Conservation (phyloP, 352 stramenopile species). For the Pythium biforme region DNA sequence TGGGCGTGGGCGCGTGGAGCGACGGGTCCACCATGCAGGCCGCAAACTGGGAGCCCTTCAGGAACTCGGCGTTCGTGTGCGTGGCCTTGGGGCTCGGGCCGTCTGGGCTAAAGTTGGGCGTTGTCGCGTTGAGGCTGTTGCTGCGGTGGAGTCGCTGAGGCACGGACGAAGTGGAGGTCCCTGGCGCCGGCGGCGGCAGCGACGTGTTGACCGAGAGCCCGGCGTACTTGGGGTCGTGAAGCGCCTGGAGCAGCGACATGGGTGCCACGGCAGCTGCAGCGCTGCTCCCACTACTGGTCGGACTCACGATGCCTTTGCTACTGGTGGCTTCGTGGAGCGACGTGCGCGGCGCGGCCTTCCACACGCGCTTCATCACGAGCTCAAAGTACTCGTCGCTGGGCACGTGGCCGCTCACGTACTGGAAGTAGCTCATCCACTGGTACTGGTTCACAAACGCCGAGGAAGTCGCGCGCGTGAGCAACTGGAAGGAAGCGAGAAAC, state of each 20-base stretch:
- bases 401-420: constrained; percentile 63
- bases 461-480: constrained; percentile 17
- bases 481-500: constrained; percentile 53
- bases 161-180: not conserved
- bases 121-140: constrained; percentile 20
- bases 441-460: constrained; percentile 61
- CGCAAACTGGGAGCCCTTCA: constrained; percentile 66
- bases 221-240: constrained; percentile 41
- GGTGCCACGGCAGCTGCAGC: constrained; percentile 18
- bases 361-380: constrained; percentile 67
- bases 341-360: constrained; percentile 44
- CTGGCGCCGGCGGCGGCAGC: constrained; percentile 23
- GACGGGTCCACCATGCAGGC: constrained; percentile 58
- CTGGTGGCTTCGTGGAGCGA: constrained; percentile 35
- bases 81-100: constrained; percentile 35
- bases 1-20: constrained; percentile 28
- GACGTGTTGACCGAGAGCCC: constrained; percentile 29
- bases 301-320: constrained; percentile 9
- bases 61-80: constrained; percentile 59
- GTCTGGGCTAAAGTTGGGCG: constrained; percentile 1
- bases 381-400: constrained; percentile 81
- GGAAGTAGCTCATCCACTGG: constrained; percentile 78
- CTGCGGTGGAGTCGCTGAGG: constrained; percentile 26
- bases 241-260: constrained; percentile 52
- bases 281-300: not conserved